Conservation (phyloP, 768 basidiomycete species). For the Tulasnella sp. region DNA sequence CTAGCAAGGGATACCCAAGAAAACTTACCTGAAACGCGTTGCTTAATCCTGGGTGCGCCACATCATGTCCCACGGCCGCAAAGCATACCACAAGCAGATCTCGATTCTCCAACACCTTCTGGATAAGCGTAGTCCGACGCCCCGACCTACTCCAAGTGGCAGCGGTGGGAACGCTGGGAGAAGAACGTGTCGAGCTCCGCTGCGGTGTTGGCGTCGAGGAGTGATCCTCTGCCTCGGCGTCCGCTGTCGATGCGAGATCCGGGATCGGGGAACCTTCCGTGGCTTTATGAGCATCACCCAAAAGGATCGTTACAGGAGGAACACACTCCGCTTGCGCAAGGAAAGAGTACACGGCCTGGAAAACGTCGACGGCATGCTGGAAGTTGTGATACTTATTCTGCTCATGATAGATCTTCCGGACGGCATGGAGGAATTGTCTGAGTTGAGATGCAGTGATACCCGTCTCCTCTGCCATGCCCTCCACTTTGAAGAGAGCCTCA, state of each 20-base stretch:
- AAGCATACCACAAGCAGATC: slow-evolving; percentile 81
- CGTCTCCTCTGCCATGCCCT: slow-evolving; percentile 39
- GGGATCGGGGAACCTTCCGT: background rate
- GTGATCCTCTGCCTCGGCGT: slow-evolving; percentile 36
- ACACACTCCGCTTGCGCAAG: slow-evolving; percentile 68
- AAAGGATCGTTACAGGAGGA: slow-evolving; percentile 61
- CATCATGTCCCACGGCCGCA: slow-evolving; percentile 95
- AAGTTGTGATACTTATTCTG: slow-evolving; percentile 98
- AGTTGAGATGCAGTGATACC: slow-evolving; percentile 53
- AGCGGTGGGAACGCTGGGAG: slow-evolving; percentile 23
- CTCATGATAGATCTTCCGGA: slow-evolving; percentile 83
- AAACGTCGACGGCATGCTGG: slow-evolving; percentile 90
- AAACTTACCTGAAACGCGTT: slow-evolving; percentile 83
- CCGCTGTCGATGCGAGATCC: background rate
- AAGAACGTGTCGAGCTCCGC: slow-evolving; percentile 31
- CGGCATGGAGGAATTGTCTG: slow-evolving; percentile 61
- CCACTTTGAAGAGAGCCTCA: slow-evolving; percentile 62
- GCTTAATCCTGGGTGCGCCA: slow-evolving; percentile 89
- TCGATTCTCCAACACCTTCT: slow-evolving; percentile 36
- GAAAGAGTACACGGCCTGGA: slow-evolving; percentile 86
- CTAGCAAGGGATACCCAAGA: background rate
- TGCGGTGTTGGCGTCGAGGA: slow-evolving; percentile 31
- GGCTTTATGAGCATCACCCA: slow-evolving; percentile 31
- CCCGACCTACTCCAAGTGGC: slow-evolving; percentile 24
- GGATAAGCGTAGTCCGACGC: slow-evolving; percentile 8